Evolutionary conservation across 2,329 filamentous ascomycete genomes (phyloP), one percentile per base, ranked within the genome.

Genomic region (Monosporascus sp.): DNA sequence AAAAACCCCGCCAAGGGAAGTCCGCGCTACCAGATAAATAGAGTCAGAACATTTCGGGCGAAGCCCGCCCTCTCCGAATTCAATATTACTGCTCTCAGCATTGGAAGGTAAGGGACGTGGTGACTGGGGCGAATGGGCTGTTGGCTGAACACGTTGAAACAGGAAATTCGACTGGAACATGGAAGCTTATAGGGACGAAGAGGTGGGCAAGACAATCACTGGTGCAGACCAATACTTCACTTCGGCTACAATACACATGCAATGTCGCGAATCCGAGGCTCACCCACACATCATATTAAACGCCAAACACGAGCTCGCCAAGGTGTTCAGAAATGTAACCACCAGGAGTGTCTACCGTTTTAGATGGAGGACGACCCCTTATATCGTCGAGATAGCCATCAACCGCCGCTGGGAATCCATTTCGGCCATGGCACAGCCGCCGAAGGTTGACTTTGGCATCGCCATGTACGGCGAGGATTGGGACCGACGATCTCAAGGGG

Each of bases 131-230:
- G 25, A 37, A 2, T 20, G 48, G 24, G 27, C 7, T 37, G 49
- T 36, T 35, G 11, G 41, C 35, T 43, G n/a, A 9, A 35, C 24
- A 5, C 7, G 1, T 48, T 5, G 35, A 31, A 6, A 14, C 22
- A 73, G 72, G 41, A 52, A 52, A 3, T 56, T 70, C 8, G 72
- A 75, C 54, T 76, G 74, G 74, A 65, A 64, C 3, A 47, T 76
- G 2, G 63, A 65, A 25, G 65, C 68, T 1, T 50, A 65, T 14
- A 60, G 65, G 5, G 62, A 66, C 6, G 54, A 66, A 7, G 54
- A 59, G 6, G 55, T 58, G 20, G 50, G 53, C 24, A 57, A 54
- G 20, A 41, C 64, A 5, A 65, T 66, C 2, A 53, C 57, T 5
- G 50, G 48, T 6, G 47, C 69, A 9, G 50, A 59, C 8, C 39